Percentiles rank a stretch among this genome's conserved stretches.
phyloP scores from a whole-genome alignment of 1,284 basidiomycete species.

The Puccinia brachypodii region DNA sequence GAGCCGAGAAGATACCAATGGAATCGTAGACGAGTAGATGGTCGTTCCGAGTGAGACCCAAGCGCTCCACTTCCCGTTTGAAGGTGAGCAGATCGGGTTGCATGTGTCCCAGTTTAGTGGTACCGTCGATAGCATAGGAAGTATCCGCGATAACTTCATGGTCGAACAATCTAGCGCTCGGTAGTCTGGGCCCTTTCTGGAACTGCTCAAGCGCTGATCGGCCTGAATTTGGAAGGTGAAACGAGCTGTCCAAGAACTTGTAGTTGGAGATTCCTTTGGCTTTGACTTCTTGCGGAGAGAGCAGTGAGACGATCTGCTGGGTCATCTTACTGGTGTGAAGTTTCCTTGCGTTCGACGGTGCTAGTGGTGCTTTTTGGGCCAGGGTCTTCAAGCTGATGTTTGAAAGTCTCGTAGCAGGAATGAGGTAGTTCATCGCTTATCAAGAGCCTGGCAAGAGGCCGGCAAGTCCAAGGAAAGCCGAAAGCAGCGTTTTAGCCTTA shows the following conservation, averaged over 20 bases:
- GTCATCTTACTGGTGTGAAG: not conserved
- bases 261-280: not conserved
- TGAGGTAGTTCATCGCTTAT: too few species aligned
- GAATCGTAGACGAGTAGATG: constrained; percentile 67
- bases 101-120: constrained; percentile 25
- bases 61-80: not conserved
- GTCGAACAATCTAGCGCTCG: constrained; percentile 19
- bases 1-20: constrained; percentile 81
- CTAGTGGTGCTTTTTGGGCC: too few species aligned
- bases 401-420: too few species aligned
- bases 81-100: constrained; percentile 32
- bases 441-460: too few species aligned
- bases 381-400: too few species aligned
- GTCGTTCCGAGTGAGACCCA: constrained; percentile 26
- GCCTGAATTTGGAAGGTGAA: constrained; percentile 26
- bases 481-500: too few species aligned
- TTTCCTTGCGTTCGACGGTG: not conserved
- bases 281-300: not conserved
- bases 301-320: not conserved
- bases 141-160: constrained; percentile 30
- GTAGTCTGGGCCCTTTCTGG: not conserved
- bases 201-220: constrained; percentile 26
- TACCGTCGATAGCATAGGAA: not conserved
- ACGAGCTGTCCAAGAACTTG: constrained; percentile 28
- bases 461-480: too few species aligned